Conservation (phyloP, 192 early-diverging fungal species). For the Coemansia sp. region DNA sequence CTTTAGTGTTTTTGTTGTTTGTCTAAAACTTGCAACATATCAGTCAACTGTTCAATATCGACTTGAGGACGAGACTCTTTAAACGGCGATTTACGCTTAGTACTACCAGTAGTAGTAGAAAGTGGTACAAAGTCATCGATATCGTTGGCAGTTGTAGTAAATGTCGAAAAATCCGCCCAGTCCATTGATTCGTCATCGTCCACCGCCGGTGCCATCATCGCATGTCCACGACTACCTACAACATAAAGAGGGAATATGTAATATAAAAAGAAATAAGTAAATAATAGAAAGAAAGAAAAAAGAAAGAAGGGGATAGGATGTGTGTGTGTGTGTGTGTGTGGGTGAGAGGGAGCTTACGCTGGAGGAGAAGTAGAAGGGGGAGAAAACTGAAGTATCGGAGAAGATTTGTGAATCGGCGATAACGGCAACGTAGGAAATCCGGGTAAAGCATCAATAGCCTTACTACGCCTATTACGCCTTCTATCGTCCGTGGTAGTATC, state of each 20-base stretch:
- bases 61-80: not conserved
- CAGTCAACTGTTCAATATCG: not conserved
- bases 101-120: not conserved
- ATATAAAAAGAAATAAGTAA: not conserved
- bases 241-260: not conserved
- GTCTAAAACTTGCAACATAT: not conserved
- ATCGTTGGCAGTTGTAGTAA: constrained; percentile 6
- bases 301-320: no score
- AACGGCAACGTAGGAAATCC: constrained; percentile 39
- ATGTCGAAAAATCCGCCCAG: constrained; percentile 34
- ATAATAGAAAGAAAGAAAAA: not conserved
- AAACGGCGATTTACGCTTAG: not conserved
- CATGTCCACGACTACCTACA: not conserved
- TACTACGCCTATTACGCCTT: constrained; percentile 1
- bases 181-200: constrained; percentile 32
- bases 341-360: constrained; percentile 8
- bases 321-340: no score
- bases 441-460: constrained; percentile 1
- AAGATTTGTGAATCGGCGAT: constrained; percentile 31
- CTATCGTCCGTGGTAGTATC: not conserved
- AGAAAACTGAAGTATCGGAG: constrained; percentile 16
- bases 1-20: not conserved
- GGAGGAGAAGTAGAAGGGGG: not conserved
- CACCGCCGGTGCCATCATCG: constrained; percentile 42
- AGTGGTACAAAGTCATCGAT: constrained; percentile 11